Base-by-base conservation (phyloP, 2,329 filamentous ascomycete species). In the Apiospora aurea region DNA sequence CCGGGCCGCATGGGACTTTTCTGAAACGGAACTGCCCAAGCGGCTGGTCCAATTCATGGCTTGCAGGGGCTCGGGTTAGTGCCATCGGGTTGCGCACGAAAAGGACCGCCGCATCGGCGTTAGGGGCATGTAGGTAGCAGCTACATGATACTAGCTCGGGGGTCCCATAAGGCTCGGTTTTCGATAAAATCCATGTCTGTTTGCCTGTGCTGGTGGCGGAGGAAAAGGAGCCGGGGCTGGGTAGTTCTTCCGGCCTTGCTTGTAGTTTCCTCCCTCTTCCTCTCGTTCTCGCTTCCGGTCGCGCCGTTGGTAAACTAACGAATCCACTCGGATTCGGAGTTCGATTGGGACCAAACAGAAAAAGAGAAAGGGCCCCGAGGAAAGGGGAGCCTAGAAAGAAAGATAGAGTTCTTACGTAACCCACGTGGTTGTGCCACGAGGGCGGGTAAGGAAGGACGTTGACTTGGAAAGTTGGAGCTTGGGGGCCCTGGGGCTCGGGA, bases 381-480 rank as follows among this genome's bases (percentile, higher is more conserved):
- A 34, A n/a, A 24, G 41, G 57, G 57, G 21, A 13, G 57, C 57
- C 57, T 64, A 8, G 34, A 41, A 38, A 8, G 34, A n/a, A 38
- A 64, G 57, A 64, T 64, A 64, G 57, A 64, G 57, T 64, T 64
- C 57, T 64, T 64, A 64, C 34, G 34, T 64, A 64, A 64, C 57
- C 57, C 57, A 64, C 57, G 57, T 64, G 57, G 57, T 41, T 41
- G 57, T 64, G 21, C 57, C 57, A 64, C 57, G 34, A 64, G 41
- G 57, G 41, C 57, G 57, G 57, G 57, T 38, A 61, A 61, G 53
- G 16, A 61, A 61, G 53, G 16, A 29, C 53, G 53, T 61, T 41
- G 29, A 16, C 2, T 29, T 29, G 26, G 26, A 29, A 29, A 3
- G 1, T 29, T 29, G 26, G 26, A 29, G 34, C 6, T 38, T 38